These are phyloP conservation scores for Inonotus hispidus DNA, from an alignment of 1,284 basidiomycete genomes.

Conservation along the genomic window DNA sequence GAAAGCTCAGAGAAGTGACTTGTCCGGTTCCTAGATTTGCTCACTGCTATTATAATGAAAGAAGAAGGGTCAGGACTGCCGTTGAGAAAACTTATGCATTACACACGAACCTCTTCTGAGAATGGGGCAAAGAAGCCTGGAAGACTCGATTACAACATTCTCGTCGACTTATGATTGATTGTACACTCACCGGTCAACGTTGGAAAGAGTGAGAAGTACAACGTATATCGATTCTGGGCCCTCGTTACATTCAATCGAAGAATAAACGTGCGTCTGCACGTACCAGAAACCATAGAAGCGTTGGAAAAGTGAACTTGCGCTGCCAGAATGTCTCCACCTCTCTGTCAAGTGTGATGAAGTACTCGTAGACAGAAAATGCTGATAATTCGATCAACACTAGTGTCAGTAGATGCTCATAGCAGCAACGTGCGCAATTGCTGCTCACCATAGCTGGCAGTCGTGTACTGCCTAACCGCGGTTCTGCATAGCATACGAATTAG, in stretches of 20 bases:
- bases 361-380: no score
- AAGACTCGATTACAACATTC: not conserved
- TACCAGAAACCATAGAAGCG: constrained; percentile 15
- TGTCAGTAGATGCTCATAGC: no score
- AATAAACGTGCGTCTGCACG: no score
- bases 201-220: constrained; percentile 6
- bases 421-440: no score
- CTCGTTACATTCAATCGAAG: no score
- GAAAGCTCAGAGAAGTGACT: not conserved
- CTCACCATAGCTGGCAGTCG: no score
- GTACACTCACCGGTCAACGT: constrained; percentile 2
- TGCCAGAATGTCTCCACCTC: constrained; percentile 14
- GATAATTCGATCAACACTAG: no score
- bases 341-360: constrained; percentile 15
- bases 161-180: not conserved
- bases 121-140: not conserved
- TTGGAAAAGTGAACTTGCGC: constrained; percentile 11
- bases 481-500: no score
- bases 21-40: not conserved
- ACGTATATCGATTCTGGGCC: constrained; percentile 15
- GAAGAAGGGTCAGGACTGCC: no score
- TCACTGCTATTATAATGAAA: not conserved
- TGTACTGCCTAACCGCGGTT: no score
- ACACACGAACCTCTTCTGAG: not conserved
- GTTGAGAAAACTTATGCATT: no score